Evolutionary conservation across 2,329 filamentous ascomycete genomes (phyloP).

Genomic region (Clarireedia paspali): DNA sequence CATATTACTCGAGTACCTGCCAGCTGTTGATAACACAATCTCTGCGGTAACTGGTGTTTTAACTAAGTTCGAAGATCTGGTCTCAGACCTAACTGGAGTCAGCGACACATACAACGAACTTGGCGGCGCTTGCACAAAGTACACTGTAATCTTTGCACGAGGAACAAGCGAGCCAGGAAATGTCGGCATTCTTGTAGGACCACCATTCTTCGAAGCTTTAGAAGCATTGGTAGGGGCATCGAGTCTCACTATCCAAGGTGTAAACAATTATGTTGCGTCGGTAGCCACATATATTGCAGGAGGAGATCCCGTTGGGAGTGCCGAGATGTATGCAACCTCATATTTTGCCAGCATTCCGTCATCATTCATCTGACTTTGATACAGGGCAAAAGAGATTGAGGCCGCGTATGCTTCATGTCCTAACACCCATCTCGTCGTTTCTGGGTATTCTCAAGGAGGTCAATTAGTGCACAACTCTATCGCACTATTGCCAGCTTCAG

Average conservation of each 20-base stretch:
- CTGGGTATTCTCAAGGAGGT: conserved; percentile 37
- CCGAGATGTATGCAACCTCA: conserved; percentile 19
- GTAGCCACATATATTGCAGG: conserved; percentile 22
- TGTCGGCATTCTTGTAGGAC: conserved; percentile 32
- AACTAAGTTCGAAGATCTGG: conserved; percentile 17
- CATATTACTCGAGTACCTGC: conserved; percentile 19
- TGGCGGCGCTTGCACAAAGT: conserved; percentile 17
- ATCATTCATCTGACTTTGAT: conserved; percentile 1
- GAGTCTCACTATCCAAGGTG: conserved; percentile 25
- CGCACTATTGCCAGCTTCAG: conserved; percentile 24
- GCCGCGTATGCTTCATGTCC: conserved; percentile 30
- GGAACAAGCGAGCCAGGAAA: conserved; percentile 42
- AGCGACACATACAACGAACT: conserved; percentile 24
- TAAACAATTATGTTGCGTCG: conserved; percentile 28
- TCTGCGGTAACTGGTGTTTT: conserved; percentile 14
- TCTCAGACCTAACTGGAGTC: conserved; percentile 18
- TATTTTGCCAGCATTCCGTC: neutral
- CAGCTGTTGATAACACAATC: conserved; percentile 18
- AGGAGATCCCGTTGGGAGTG: conserved; percentile 20
- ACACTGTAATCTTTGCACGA: conserved; percentile 41
- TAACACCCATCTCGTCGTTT: conserved; percentile 32
- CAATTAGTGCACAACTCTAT: conserved; percentile 37
- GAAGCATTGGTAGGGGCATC: conserved; percentile 14
- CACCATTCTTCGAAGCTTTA: conserved; percentile 27
- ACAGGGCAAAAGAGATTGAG: conserved; percentile 28